phyloP scores from a whole-genome alignment of 768 basidiomycete species.

The Leucocoprinus sp. region DNA sequence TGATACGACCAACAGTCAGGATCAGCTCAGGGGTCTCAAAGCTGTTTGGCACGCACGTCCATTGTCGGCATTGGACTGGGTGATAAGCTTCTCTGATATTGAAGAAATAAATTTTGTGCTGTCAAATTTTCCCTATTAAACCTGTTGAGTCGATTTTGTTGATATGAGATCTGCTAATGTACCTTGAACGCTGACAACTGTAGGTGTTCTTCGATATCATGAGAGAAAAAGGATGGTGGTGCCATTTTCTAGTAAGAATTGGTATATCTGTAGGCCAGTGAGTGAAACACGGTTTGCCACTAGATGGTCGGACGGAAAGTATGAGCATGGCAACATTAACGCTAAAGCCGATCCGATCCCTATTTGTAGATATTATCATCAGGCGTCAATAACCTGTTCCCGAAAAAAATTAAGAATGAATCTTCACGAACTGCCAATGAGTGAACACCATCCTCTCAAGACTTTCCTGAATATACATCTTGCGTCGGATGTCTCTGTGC shows the following conservation, averaged over 20 bases:
- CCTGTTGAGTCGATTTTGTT: not conserved
- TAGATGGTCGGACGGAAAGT: not conserved
- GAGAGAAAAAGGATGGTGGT: conserved; percentile 9
- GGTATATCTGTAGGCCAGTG: not conserved
- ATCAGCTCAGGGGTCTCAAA: not conserved
- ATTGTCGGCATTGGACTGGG: conserved; percentile 73
- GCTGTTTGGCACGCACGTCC: conserved; percentile 47
- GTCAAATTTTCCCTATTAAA: conserved; percentile 75
- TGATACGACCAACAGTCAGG: not conserved
- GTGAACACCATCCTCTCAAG: conserved; percentile 46
- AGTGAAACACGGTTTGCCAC: not conserved
- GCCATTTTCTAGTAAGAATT: conserved; percentile 8
- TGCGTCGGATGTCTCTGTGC: conserved; percentile 56
- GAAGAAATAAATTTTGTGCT: conserved; percentile 83
- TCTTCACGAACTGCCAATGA: conserved; percentile 25
- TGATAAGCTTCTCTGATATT: conserved; percentile 82
- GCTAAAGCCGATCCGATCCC: conserved; percentile 16
- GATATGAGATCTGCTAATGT: not conserved
- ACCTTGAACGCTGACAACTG: conserved; percentile 52
- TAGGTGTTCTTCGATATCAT: conserved; percentile 41
- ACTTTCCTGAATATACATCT: conserved; percentile 63
- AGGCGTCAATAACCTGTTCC: not conserved
- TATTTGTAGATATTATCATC: conserved; percentile 1
- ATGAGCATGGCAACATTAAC: not conserved
- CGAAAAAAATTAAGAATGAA: conserved; percentile 3